These are phyloP conservation scores for Microcyclospora tardicrescens DNA, from an alignment of 2,329 filamentous ascomycete genomes.

Conservation along the genomic window DNA sequence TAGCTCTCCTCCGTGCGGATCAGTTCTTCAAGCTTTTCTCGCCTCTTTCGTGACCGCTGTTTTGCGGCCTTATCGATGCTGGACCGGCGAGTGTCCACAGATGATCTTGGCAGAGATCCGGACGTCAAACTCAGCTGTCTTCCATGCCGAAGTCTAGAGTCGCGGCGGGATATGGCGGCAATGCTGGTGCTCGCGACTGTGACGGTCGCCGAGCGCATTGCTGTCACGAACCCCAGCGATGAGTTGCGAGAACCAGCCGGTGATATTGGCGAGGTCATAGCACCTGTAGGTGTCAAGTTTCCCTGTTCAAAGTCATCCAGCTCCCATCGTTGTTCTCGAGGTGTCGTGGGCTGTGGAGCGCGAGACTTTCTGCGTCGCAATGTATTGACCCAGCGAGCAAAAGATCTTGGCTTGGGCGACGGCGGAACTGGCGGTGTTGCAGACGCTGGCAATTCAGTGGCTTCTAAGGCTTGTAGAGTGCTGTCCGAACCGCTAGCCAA, in stretches of 20 bases:
- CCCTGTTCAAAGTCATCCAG: conserved; percentile 23
- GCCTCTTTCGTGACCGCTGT: conserved; percentile 59
- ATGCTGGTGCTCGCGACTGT: conserved; percentile 64
- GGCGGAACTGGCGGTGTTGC: neutral
- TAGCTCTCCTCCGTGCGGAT: conserved; percentile 80
- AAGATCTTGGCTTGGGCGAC: conserved; percentile 32
- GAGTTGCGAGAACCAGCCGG: conserved; percentile 50
- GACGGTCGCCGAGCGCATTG: conserved; percentile 66
- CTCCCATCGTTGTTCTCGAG: conserved; percentile 23
- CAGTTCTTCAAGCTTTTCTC: conserved; percentile 72
- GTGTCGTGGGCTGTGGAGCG: conserved; percentile 27
- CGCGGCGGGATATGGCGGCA: conserved; percentile 46
- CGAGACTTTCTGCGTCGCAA: conserved; percentile 46
- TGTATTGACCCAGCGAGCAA: conserved; percentile 61
- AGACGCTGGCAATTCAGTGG: conserved; percentile 1
- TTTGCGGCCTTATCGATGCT: conserved; percentile 55
- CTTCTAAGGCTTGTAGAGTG: neutral
- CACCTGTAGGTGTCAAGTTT: conserved; percentile 5
- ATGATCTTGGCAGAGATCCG: conserved; percentile 51
- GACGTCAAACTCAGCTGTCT: conserved; percentile 48
- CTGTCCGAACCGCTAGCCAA: neutral
- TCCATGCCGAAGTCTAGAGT: conserved; percentile 22
- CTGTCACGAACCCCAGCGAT: conserved; percentile 68
- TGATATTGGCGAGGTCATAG: conserved; percentile 19
- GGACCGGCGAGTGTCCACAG: conserved; percentile 42